Evolutionary conservation across 192 early-diverging fungal genomes (phyloP).

Genomic region (Entophlyctis luteolus): DNA sequence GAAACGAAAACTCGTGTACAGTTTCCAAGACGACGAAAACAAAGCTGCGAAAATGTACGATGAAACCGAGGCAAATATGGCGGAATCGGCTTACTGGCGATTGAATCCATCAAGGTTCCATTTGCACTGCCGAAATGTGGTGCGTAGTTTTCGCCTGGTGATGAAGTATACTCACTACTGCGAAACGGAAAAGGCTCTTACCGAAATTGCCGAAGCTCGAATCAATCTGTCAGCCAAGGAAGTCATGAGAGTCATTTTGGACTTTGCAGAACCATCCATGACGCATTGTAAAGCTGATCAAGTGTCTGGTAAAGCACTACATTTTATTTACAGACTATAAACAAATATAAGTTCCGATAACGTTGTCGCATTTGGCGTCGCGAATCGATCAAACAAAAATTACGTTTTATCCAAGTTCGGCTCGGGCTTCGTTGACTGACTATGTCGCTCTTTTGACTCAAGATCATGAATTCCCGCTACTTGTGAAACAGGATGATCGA

Average conservation of each 20-base stretch:
- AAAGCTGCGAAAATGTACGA: slow-evolving; percentile 16
- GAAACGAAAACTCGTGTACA: slow-evolving; percentile 37
- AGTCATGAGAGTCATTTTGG: slow-evolving; percentile 28
- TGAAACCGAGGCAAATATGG: slow-evolving; percentile 17
- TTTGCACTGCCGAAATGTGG: slow-evolving; percentile 29
- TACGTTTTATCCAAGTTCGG: slow-evolving; percentile 5
- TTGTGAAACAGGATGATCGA: slow-evolving; percentile 37
- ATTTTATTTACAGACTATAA: background rate
- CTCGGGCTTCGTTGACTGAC: slow-evolving; percentile 26
- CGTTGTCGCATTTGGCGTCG: slow-evolving; percentile 7
- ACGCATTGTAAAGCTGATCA: slow-evolving; percentile 30
- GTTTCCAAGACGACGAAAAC: slow-evolving; percentile 29
- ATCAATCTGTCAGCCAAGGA: slow-evolving; percentile 33
- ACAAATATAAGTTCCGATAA: background rate
- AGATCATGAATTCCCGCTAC: slow-evolving; percentile 30
- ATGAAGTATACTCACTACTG: background rate
- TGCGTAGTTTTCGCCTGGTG: background rate
- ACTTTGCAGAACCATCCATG: slow-evolving; percentile 22
- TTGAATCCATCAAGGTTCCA: slow-evolving; percentile 30
- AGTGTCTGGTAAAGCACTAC: slow-evolving; percentile 11
- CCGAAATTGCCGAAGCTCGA: slow-evolving; percentile 23
- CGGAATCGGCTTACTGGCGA: slow-evolving; percentile 6
- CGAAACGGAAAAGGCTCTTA: slow-evolving; percentile 4
- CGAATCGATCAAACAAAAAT: background rate
- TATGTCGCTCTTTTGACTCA: slow-evolving; percentile 37